Base-by-base conservation (phyloP, 2,329 filamentous ascomycete genomes). In the Talaromyces sp. region DNA sequence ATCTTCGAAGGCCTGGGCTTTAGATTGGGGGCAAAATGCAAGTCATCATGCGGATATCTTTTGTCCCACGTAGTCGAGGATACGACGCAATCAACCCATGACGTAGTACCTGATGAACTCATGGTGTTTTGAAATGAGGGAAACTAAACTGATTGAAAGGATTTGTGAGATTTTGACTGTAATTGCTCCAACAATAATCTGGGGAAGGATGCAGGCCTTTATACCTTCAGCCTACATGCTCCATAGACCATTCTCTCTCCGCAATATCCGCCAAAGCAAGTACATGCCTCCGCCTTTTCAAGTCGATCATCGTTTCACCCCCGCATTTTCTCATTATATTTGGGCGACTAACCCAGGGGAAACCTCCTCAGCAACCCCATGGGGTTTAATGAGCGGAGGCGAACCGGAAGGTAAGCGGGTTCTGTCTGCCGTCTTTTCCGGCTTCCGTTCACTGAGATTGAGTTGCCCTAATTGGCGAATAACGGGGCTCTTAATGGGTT, bases 1-100 rank as follows among this genome's bases (percentile, higher is more conserved):
- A 78, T 75, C 27, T 71, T 61, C 61, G 77, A 75, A 14, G 66
- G 64, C 56, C 72, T 73, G 5, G 75, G 75, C 36, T 74, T 66
- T 1, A 77, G 66, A 2, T 60, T 66, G 10, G 66, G 42, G 51
- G 72, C 71, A 55, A 76, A 77, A 9, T 23, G 4, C 44, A 50
- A 50, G 44, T 50, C 44, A 50, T 50, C 23, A 14, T 50, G 44
- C 2, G 44, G 44, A 27, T 50, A 27, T 27, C 44, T 50, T 18
- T 18, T 18, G 9, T 50, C 44, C 44, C 44, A 50, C 12, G 44
- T 50, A 14, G 44, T 23, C 10, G 44, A 14, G 23, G 44, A 50
- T 23, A 50, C 23, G 18, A 50, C 18, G 4, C 23, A 4, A n/a
- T 27, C 44, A 27, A 27, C 23, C 44, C 44, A 50, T 23, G 44